Evolutionary conservation across 2,329 filamentous ascomycete genomes (phyloP), one percentile per base, ranked within the genome.

Genomic region (Aspergillus proliferans): DNA sequence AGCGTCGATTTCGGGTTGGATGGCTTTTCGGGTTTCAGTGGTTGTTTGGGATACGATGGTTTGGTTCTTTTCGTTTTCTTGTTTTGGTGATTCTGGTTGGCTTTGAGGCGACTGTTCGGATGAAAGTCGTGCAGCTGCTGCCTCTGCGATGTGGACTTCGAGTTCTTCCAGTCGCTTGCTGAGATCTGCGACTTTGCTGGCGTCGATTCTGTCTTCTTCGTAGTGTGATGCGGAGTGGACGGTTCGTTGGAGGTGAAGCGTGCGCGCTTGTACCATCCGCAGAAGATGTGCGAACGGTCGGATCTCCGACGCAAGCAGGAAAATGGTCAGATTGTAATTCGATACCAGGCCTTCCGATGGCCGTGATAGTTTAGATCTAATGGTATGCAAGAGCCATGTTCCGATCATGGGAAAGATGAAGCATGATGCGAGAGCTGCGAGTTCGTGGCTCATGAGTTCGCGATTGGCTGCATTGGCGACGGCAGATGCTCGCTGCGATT

Each of bases 251-350:
- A 96, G 77, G 61, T 91, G 84, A 7, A 94, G 73, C 2, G 90
- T 95, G 30, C 88, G 82, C 12, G 82, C 80, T 60, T 89, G 85
- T 3, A 94, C 78, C 60, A 96, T 80, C 63, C 85, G 88, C 53
- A 95, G 81, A 22, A 94, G 72, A 63, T 96, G 91, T 1, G 87
- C 82, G 44, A 90, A 73, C 0, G 92, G 92, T 3, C 88, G 84
- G 24, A 96, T 75, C 69, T 97, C 92, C 3, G 92, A 87, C 1
- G 87, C 88, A 15, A 95, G 78, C 2, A 95, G 75, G 67, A 96
- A 97, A 46, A 97, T 88, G 10, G 86, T 90, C 47, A 97, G 76
- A 67, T 96, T 96, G 71, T 92, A 94, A 67, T 95, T 88, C 4
- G 89, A 95, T 6, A 97, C 85, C 9, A 97, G 75, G 1, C 88